Base-by-base conservation (phyloP, 1,284 basidiomycete species). In the Cutaneotrichosporon sp. region DNA sequence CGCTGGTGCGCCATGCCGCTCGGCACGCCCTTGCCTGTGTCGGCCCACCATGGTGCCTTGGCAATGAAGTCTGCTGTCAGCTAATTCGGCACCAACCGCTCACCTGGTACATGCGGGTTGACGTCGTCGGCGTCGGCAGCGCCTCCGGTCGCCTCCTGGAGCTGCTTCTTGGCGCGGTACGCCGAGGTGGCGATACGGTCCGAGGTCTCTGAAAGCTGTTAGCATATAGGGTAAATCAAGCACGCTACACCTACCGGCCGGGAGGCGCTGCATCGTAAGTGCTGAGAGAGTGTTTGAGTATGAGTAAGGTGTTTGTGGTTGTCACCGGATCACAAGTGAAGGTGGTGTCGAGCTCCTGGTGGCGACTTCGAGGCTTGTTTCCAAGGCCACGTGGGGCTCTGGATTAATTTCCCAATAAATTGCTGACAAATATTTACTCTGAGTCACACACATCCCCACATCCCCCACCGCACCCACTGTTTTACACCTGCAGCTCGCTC, bases 1-100 rank as follows among this genome's bases (percentile, higher is more conserved):
- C 80, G 83, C 68, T 87, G 87, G 80, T 98, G 94, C 68, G 84
- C 88, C 51, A 99, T 82, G 9, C 91, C 90, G 42, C n/a, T 4
- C 6, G 26, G 26, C 22, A 16, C 16, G 34, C 83, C 87, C 42
- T 88, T 89, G 32, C 84, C 88, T 48, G 49, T 37, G 75, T 93
- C 88, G 65, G 97, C 83, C 75, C 97, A 99, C 96, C 96, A 99
- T 60, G 96, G 96, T 16, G 91, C 94, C 76, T 97, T 90, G 6
- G 89, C 87, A 63, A 91, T 91, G 66, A 91, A 91, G 74, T 92
- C 89, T 88, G 63, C 29, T 14, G 29, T 31, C 29, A 31, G 22
- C 19, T 26, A 17, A n/a, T n/a, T n/a, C n/a, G n/a, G n/a, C n/a
- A n/a, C n/a, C n/a, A n/a, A n/a, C 17, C 12, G 78, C 88, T 60